A percentile compares a stretch with the other conserved stretches of the same genome.
Conservation (phyloP, 768 basidiomycete species). For the Gautieria morchelliformis region DNA sequence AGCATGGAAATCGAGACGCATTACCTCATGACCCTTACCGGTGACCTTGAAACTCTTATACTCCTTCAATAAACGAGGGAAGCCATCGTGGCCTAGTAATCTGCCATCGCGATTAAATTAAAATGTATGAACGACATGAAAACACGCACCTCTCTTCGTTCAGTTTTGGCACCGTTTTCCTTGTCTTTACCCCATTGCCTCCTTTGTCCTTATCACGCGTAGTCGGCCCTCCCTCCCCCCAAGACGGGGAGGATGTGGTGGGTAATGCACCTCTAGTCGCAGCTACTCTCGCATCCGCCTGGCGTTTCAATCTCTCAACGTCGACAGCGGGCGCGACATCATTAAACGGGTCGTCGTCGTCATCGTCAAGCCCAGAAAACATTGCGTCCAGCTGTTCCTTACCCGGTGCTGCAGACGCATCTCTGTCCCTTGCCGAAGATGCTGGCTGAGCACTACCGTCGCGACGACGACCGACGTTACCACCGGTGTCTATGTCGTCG, state of each 20-base stretch:
- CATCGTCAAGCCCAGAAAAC: slow-evolving; percentile 24
- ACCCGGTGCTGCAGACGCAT: neutral
- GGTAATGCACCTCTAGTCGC: slow-evolving; percentile 32
- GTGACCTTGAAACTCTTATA: slow-evolving; percentile 70
- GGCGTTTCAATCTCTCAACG: slow-evolving; percentile 40
- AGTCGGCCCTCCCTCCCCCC: slow-evolving; percentile 24
- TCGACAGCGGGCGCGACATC: slow-evolving; percentile 44
- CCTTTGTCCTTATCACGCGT: neutral
- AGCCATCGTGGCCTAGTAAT: slow-evolving; percentile 63
- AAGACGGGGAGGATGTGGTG: slow-evolving; percentile 41
- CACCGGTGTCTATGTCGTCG: slow-evolving; percentile 18
- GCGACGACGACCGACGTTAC: neutral
- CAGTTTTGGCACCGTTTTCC: slow-evolving; percentile 4
- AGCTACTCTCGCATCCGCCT: slow-evolving; percentile 37
- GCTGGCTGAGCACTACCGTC: neutral
- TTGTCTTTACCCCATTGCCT: neutral
- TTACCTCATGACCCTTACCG: slow-evolving; percentile 90
- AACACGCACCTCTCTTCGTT: slow-evolving; percentile 6
- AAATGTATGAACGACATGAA: neutral
- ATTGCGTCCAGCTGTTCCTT: neutral
- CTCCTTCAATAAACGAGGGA: slow-evolving; percentile 69
- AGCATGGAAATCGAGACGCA: slow-evolving; percentile 8
- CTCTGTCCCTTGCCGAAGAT: neutral
- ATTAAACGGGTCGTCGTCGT: slow-evolving; percentile 31
- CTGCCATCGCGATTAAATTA: slow-evolving; percentile 20